A percentile compares a stretch with the other conserved stretches of the same genome.
These are phyloP conservation scores for Hypsizygus marmoreus DNA, from an alignment of 768 basidiomycete species.

Conservation along the genomic window DNA sequence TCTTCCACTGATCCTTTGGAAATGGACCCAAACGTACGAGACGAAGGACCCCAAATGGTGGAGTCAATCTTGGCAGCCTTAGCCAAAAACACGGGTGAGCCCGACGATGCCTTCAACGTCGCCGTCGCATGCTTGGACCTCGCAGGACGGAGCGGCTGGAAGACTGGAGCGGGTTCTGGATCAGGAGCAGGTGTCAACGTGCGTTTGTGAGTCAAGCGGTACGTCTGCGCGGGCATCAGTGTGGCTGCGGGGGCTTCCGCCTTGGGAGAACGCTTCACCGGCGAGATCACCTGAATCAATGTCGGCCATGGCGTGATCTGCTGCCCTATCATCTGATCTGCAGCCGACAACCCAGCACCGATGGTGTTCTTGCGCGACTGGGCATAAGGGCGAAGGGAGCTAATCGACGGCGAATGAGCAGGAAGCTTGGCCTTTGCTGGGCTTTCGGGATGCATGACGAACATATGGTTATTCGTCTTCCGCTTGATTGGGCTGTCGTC, in stretches of 20 bases:
- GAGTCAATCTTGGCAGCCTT: conserved; percentile 10
- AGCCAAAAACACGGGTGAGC: conserved; percentile 26
- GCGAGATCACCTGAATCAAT: conserved; percentile 33
- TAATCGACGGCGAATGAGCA: conserved; percentile 38
- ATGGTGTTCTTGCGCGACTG: conserved; percentile 25
- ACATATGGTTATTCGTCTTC: conserved; percentile 21
- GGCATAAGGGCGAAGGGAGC: conserved; percentile 53
- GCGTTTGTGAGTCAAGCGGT: conserved; percentile 49
- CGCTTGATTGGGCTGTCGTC: conserved; percentile 35
- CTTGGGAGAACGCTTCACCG: conserved; percentile 27
- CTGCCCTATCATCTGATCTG: conserved; percentile 41
- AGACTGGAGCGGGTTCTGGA: conserved; percentile 56
- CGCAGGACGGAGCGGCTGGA: conserved; percentile 60
- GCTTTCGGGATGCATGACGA: neutral
- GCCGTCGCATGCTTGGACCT: conserved; percentile 26
- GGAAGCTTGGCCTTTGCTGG: conserved; percentile 23
- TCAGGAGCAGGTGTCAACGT: conserved; percentile 61
- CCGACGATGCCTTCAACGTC: conserved; percentile 20
- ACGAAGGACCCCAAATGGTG: conserved; percentile 38
- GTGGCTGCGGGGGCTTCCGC: conserved; percentile 11
- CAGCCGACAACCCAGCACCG: neutral
- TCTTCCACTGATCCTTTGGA: conserved; percentile 19
- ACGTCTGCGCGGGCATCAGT: conserved; percentile 15
- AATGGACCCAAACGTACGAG: conserved; percentile 37
- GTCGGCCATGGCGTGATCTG: conserved; percentile 67